Base-by-base conservation (phyloP, 139 green algal species). In the Chlorella sp. region DNA sequence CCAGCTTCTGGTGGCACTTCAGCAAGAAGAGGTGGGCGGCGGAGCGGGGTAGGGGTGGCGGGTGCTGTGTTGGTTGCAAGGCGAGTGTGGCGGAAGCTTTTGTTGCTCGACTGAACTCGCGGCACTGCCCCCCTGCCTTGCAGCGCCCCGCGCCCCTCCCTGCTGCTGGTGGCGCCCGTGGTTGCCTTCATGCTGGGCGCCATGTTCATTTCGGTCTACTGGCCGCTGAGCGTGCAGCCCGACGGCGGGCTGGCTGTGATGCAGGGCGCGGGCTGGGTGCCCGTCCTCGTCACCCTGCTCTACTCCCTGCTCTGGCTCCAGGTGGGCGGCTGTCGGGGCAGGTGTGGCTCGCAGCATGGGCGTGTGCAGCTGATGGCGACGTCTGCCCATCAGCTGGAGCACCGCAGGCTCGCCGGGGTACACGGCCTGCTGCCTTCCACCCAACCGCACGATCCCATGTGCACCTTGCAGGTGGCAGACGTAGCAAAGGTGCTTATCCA, bases 1-100 rank as follows among this genome's bases (percentile, higher is more conserved):
- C 82, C 38, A 77, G 40, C 73, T 87, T 92, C 77, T 91, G 81
- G 81, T 91, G 85, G 82, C 58, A 60, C 60, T 89, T 89, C 81
- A 65, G 41, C 40, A 40, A 67, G 28, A 82, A 77, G 26, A 82
- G 78, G 78, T 83, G 58, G 43, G 73, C 19, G 72, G 28, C 41
- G 20, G 40, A 20, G 40, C 13, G 32, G 40, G 72, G 26, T 34
- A 3, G 28, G 3, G 44, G 41, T 41, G 19, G 36, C 24, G 70
- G 4, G 1, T 58, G 8, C 70, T 54, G 22, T 48, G 14, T 77
- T 81, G n/a, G n/a, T n/a, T n/a, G n/a, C n/a, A n/a, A n/a, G n/a
- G n/a, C n/a, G n/a, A n/a, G n/a, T n/a, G n/a, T n/a, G n/a, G n/a
- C n/a, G n/a, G n/a, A n/a, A n/a, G n/a, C n/a, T n/a, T n/a, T n/a